These are phyloP conservation scores for Neoascochyta sp. DNA, from an alignment of 2,329 filamentous ascomycete species.

Conservation along the genomic window DNA sequence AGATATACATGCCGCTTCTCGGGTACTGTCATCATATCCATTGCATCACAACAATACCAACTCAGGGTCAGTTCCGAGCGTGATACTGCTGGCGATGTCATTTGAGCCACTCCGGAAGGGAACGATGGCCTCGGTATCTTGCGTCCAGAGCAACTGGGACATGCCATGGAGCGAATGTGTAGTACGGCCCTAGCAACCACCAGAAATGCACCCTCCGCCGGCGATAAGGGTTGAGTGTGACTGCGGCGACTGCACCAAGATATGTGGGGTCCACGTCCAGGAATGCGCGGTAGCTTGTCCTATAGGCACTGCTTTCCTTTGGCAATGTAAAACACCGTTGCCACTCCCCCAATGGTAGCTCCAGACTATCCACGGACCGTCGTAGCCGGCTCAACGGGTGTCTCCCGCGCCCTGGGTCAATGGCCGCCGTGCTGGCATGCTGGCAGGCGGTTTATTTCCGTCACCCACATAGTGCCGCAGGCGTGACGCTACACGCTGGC, in stretches of 20 bases:
- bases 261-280: constrained; percentile 7
- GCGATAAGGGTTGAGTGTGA: constrained; percentile 1
- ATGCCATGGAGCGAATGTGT: constrained; percentile 1
- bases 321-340: too few relatives aligned
- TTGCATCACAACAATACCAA: constrained; percentile 2
- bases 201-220: constrained; percentile 3
- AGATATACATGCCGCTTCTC: constrained; percentile 8
- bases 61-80: constrained; percentile 9
- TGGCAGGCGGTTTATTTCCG: too few relatives aligned
- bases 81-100: constrained; percentile 9
- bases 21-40: constrained; percentile 1
- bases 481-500: too few relatives aligned
- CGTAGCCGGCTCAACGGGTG: too few relatives aligned
- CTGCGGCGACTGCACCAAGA: constrained; percentile 4
- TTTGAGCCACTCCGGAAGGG: constrained; percentile 8
- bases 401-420: constrained; percentile 3
- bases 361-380: too few relatives aligned
- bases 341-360: too few relatives aligned
- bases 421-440: neutral
- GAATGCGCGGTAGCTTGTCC: too few relatives aligned
- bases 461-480: too few relatives aligned
- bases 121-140: constrained; percentile 8
- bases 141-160: constrained; percentile 2
- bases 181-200: constrained; percentile 5
- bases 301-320: too few relatives aligned